Conservation (phyloP, 257 asterid species). For the Solanum raphanifolium region DNA sequence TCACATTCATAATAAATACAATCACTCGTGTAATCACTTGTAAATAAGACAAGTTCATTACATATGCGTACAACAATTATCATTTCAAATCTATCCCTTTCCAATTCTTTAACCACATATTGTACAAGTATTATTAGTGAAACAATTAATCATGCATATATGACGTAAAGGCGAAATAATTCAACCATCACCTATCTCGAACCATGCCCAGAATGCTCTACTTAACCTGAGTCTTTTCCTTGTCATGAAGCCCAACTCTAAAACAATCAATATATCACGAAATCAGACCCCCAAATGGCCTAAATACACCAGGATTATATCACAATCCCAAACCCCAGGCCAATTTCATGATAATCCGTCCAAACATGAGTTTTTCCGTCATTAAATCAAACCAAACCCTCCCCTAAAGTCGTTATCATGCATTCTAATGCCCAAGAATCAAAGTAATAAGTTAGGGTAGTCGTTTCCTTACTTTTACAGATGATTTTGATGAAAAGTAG, state of each 20-base stretch:
- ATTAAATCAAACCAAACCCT: not conserved
- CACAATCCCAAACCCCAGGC: not conserved
- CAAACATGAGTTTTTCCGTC: not conserved
- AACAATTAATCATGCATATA: too few relatives aligned
- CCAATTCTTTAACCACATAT: not conserved
- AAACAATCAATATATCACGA: not conserved
- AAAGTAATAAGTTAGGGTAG: not conserved
- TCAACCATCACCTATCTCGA: not conserved
- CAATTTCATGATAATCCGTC: not conserved
- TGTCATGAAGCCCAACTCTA: too few relatives aligned
- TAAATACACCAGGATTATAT: not conserved
- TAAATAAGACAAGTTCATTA: not conserved
- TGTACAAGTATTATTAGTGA: not conserved
- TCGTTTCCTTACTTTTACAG: not conserved
- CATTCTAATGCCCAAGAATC: not conserved
- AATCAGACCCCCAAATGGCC: not conserved
- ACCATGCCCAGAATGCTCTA: not conserved
- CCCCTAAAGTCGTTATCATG: not conserved
- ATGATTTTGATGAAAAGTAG: not conserved
- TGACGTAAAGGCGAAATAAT: not conserved
- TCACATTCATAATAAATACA: not conserved
- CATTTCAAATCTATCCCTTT: not conserved
- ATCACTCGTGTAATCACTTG: not conserved
- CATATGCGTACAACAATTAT: not conserved
- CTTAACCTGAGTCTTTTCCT: not conserved